Evolutionary conservation across 2,329 filamentous ascomycete species (phyloP), one percentile per base, ranked within the genome.

Genomic region (Trichoderma atrobrunneum): DNA sequence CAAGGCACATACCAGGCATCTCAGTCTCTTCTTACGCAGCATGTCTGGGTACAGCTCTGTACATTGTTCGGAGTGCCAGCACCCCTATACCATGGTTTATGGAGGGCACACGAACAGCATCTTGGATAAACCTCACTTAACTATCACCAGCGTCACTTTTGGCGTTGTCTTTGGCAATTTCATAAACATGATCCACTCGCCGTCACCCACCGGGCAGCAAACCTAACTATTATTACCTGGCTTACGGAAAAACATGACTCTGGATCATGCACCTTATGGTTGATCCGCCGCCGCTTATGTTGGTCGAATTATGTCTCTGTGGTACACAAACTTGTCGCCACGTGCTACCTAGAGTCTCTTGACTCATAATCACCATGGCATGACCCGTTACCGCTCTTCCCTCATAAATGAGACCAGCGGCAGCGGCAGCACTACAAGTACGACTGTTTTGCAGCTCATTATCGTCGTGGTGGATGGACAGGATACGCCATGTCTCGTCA

Each of bases 231-330:
- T 64, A 24, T 16, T 43, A 63, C 24, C 43, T 30, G 21, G 48
- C 48, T 43, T 57, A 43, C 68, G 56, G n/a, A 56, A 60, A 43
- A 34, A 11, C 30, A 51, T 39, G 32, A 32, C 54, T 65, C 62
- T 54, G 56, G 32, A 67, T 67, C 18, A 66, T 67, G 62, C 59
- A 63, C 21, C 24, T 63, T 30, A 54, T 24, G 26, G 68, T 43
- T 39, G 43, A 71, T 64, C 68, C 68, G 43, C 39, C 30, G 48
- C 68, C 48, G 36, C 70, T 61, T 72, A 67, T 43, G 28, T 56
- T 54, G 51, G 39, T 62, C 56, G 56, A 67, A 61, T 61, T 51
- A 67, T 61, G 70, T 67, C 63, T 72, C 63, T 71, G 70, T 72
- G 63, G 54, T 65, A 72, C 70, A 72, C 63, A 72, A 61, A 61